phyloP scores from a whole-genome alignment of 2,329 filamentous ascomycete species.

The Monosporascus sp. region DNA sequence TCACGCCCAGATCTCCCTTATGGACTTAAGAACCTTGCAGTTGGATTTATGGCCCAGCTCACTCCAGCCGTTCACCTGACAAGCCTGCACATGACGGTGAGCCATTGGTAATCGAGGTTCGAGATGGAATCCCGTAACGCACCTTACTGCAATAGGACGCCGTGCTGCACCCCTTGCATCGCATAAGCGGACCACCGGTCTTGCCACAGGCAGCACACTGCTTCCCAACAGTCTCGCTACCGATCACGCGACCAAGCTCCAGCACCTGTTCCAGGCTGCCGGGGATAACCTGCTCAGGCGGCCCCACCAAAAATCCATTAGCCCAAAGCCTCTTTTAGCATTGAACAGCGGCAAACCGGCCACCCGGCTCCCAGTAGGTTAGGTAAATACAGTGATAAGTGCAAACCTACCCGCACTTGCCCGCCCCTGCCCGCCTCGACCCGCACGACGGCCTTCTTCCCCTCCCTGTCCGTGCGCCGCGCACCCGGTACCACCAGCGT shows the following conservation, averaged over 20 bases:
- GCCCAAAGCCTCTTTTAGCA: neutral
- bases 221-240: slow-evolving; percentile 1
- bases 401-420: slow-evolving; percentile 24
- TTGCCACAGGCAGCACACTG: slow-evolving; percentile 21
- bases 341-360: neutral
- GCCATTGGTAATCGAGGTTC: neutral
- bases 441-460: slow-evolving; percentile 34
- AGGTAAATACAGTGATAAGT: neutral
- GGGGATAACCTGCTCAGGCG: slow-evolving; percentile 14
- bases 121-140: slow-evolving; percentile 8
- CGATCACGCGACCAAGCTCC: slow-evolving; percentile 13
- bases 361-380: neutral
- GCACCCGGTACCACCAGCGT: slow-evolving; percentile 33
- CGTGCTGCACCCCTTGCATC: slow-evolving; percentile 38
- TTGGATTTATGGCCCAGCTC: slow-evolving; percentile 37
- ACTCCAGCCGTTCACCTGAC: slow-evolving; percentile 37
- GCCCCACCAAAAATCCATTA: neutral
- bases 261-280: slow-evolving; percentile 17
- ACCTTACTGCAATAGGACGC: slow-evolving; percentile 44
- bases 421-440: slow-evolving; percentile 27
- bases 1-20: slow-evolving; percentile 32
- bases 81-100: slow-evolving; percentile 25
- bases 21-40: slow-evolving; percentile 36
- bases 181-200: slow-evolving; percentile 24
- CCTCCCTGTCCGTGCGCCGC: slow-evolving; percentile 25